Base-by-base conservation (phyloP, 2,329 filamentous ascomycete species). In the Sporothrix protearum region DNA sequence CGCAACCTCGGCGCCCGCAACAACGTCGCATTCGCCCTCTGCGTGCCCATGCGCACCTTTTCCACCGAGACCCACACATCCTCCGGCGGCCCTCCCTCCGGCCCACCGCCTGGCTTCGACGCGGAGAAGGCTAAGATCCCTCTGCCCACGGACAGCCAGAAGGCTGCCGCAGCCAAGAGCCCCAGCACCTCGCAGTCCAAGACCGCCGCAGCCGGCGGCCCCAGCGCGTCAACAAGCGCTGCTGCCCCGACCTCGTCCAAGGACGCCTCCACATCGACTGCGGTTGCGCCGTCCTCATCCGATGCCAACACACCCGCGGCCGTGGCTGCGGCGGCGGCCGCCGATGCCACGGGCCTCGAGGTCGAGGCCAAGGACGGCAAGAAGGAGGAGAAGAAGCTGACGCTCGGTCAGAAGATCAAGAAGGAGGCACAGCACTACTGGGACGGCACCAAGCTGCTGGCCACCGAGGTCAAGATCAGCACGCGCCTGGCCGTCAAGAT, bases 371-470 rank as follows among this genome's bases (percentile, higher is more conserved):
- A 88, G 75, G 78, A 80, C 71, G 82, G 81, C 19, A 84, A 81
- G 85, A 91, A 92, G 80, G 90, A 92, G 73, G 87, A 91, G 76
- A 93, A 94, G 84, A 97, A 97, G 79, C 83, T 97, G 81, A 97
- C 94, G 0, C 67, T 98, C 1, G 91, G 89, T 81, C 92, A 98
- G 80, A 97, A 94, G 83, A 90, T 99, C 78, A 99, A 97, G 86
- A 94, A 96, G 81, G 96, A 99, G 82, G 86, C 86, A 16, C 89
- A 91, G 74, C 96, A 99, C 81, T 99, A 99, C 83, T 98, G 96
- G 95, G 96, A 99, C 82, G 96, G 96, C 73, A 98, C 94, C 36
- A 99, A 99, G 82, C 85, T 99, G 77, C 85, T 99, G 76, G 94
- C 91, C 28, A 92, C 93, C 1, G 96, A 99, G 82, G 90, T 98